phyloP scores from a whole-genome alignment of 2,329 filamentous ascomycete genomes.

The Calonectria multiphialidica region DNA sequence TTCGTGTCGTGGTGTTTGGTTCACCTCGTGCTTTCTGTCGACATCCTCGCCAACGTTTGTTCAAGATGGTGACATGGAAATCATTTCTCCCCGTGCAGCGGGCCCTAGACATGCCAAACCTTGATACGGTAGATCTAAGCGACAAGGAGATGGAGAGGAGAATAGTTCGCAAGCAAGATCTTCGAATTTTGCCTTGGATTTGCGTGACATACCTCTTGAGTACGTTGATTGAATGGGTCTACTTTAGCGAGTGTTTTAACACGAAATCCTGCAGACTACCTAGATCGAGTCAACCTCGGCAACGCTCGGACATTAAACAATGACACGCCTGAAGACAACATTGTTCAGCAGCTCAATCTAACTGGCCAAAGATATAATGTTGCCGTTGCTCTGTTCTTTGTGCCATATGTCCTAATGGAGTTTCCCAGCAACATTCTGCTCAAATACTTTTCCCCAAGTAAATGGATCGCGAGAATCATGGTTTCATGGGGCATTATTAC shows the following conservation, averaged over 20 bases:
- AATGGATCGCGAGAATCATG: constrained; percentile 53
- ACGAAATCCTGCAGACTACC: background rate
- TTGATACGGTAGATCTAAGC: constrained; percentile 30
- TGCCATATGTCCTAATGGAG: constrained; percentile 43
- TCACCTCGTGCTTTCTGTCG: background rate
- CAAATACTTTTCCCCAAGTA: constrained; percentile 50
- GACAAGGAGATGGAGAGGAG: constrained; percentile 50
- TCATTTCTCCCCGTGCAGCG: background rate
- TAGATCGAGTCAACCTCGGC: background rate
- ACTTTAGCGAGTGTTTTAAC: background rate
- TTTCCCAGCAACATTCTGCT: constrained; percentile 50
- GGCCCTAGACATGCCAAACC: background rate
- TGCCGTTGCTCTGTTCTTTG: background rate
- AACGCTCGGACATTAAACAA: background rate
- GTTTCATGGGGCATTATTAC: constrained; percentile 63
- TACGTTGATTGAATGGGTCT: too few relatives aligned
- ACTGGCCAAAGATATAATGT: background rate
- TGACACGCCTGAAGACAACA: background rate
- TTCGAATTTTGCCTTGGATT: constrained; percentile 49
- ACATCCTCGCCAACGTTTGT: too few relatives aligned
- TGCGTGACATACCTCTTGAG: constrained; percentile 45
- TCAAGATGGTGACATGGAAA: background rate
- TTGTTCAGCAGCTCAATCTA: background rate
- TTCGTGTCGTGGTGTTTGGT: background rate
- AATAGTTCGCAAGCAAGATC: constrained; percentile 48